Base-by-base conservation (phyloP, 2,329 filamentous ascomycete genomes). In the Sporothrix variecibatus region DNA sequence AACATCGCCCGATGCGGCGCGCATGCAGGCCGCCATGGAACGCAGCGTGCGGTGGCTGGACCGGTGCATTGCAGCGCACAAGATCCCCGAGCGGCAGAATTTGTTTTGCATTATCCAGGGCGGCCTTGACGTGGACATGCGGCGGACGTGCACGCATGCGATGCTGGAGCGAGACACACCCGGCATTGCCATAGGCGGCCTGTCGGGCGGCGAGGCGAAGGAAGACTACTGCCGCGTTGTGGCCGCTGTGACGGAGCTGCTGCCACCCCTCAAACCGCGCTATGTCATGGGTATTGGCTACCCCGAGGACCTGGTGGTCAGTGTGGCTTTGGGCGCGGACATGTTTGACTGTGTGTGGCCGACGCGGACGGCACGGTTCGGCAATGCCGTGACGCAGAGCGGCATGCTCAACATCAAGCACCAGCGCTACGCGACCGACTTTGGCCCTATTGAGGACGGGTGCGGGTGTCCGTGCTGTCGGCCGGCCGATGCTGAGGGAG, bases 291-390 rank as follows among this genome's bases (percentile, higher is more conserved):
- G 96, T 23, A 96, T 99, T 78, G 94, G 96, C 15, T 99, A 98
- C 82, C 96, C 96, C 0, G 96, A 98, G 84, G 96, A 99, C 80
- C 86, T 99, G 73, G 89, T 99, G 1, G 95, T 99, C 53, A 97
- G 94, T 72, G 91, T 98, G 3, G 96, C 96, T 1, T 87, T 99
- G 0, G 96, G 96, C 3, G 96, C 96, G 68, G 96, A 99, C 83
- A 99, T 99, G 96, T 99, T 99, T 81, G 96, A 99, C 83, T 99
- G 97, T 80, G 96, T 99, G 7, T 99, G 96, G 96, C 97, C 96
- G 1, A 98, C 96, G 4, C 88, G 96, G 72, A 99, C 96, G 49
- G 96, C 96, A 80, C 91, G 96, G 46, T 99, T 99, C 80, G 96
- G 97, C 75, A 98, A 98, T 80, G 96, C 95, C 51, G 89, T 99